Conservation (phyloP, 331 rosid species). For the Prunus yedoensis region DNA sequence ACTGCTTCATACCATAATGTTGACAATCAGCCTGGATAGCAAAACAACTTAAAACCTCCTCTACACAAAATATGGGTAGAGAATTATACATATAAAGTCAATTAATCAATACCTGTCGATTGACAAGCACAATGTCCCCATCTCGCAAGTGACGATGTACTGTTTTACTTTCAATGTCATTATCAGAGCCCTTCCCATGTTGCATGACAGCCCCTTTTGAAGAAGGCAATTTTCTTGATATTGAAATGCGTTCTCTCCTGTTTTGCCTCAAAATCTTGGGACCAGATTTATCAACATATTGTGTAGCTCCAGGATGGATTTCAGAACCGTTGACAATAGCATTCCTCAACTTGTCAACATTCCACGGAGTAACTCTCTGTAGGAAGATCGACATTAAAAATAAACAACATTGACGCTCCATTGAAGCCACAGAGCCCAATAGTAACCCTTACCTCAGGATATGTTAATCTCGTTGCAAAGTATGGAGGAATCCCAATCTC, state of each 20-base stretch:
- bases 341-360: conserved; percentile 63
- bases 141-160: conserved; percentile 90
- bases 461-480: conserved; percentile 77
- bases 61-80: neutral
- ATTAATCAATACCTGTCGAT: conserved; percentile 73
- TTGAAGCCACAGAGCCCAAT: neutral
- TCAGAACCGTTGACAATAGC: conserved; percentile 79
- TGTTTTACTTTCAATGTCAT: conserved; percentile 76
- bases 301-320: conserved; percentile 92
- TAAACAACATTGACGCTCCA: neutral
- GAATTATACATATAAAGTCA: conserved; percentile 9
- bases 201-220: conserved; percentile 69
- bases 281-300: conserved; percentile 58
- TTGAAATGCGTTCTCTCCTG: conserved; percentile 43
- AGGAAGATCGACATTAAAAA: conserved; percentile 5
- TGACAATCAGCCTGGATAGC: neutral
- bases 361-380: conserved; percentile 94
- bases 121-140: conserved; percentile 95
- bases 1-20: too few species aligned
- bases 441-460: conserved; percentile 75
- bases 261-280: conserved; percentile 39
- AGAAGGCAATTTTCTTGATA: conserved; percentile 68
- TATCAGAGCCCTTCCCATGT: conserved; percentile 49
- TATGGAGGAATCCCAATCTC: conserved; percentile 97
- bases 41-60: neutral